phyloP scores from a whole-genome alignment of 345 rosid species.

The Lepidium sativum region DNA sequence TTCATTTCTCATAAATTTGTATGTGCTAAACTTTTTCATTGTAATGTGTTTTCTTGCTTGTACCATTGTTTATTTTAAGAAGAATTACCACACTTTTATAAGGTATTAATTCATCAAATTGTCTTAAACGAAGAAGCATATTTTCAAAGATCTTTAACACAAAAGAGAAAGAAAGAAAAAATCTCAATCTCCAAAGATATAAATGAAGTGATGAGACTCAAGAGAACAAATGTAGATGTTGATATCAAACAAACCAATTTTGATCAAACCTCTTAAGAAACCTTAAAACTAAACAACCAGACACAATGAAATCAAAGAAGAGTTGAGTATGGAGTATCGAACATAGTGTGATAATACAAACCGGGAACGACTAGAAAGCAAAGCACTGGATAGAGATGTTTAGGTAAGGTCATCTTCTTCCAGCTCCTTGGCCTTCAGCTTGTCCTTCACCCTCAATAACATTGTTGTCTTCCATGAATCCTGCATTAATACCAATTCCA shows the following conservation, averaged over 20 bases:
- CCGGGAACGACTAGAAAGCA: background rate
- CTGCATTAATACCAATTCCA: conserved; percentile 28
- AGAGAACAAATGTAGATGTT: background rate
- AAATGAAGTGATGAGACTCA: background rate
- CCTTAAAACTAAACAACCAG: conserved; percentile 18
- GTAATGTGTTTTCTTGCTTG: background rate
- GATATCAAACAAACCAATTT: conserved; percentile 11
- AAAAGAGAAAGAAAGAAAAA: background rate
- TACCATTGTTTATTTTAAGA: background rate
- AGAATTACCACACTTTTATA: background rate
- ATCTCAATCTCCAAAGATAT: background rate
- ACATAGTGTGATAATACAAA: background rate
- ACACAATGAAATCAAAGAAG: conserved; percentile 15
- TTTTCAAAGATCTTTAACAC: background rate
- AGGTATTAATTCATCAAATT: background rate
- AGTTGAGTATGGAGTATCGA: conserved; percentile 12
- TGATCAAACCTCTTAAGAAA: conserved; percentile 17
- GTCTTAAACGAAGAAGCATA: background rate
- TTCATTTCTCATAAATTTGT: background rate
- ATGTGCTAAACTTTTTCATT: background rate
- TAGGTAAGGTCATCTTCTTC: conserved; percentile 98
- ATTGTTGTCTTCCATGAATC: conserved; percentile 97
- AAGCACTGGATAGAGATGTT: conserved; percentile 11
- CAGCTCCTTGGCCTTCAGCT: conserved; percentile 85
- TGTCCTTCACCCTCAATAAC: conserved; percentile 92